Percentiles rank a stretch among this genome's conserved stretches.
Evolutionary conservation across 345 rosid species (phyloP).

Genomic region (Sapria himalayana): DNA sequence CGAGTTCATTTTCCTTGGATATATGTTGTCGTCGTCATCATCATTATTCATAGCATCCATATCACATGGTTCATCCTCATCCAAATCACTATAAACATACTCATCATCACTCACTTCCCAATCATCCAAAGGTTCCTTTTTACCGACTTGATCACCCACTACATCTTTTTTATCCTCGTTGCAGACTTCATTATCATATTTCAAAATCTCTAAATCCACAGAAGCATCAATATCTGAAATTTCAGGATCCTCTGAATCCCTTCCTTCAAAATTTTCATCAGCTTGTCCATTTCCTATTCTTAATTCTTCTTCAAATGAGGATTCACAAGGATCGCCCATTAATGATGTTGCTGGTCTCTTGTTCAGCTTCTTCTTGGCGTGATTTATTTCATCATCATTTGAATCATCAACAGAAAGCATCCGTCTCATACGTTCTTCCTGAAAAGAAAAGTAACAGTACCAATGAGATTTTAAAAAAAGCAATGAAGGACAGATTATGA

Average conservation of each 20-base stretch:
- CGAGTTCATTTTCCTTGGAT: constrained; percentile 13
- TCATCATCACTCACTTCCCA: constrained; percentile 95
- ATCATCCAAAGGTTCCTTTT: constrained; percentile 25
- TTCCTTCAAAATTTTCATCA: constrained; percentile 61
- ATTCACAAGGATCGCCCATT: constrained; percentile 90
- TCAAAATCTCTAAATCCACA: constrained; percentile 33
- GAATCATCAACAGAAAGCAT: constrained; percentile 53
- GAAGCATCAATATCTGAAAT: constrained; percentile 34
- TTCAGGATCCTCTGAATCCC: constrained; percentile 28
- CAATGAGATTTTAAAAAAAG: too few relatives aligned
- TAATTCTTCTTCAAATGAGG: constrained; percentile 36
- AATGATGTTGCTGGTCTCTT: constrained; percentile 27
- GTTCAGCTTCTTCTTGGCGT: constrained; percentile 16
- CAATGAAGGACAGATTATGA: too few relatives aligned
- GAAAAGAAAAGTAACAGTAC: too few relatives aligned
- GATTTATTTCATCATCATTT: constrained; percentile 58
- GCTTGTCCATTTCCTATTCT: constrained; percentile 50
- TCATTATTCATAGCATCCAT: constrained; percentile 13
- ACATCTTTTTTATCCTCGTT: constrained; percentile 33
- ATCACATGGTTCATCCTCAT: constrained; percentile 18
- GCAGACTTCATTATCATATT: constrained; percentile 22
- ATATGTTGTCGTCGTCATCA: constrained; percentile 10
- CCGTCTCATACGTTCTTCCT: constrained; percentile 76
- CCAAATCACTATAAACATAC: constrained; percentile 31
- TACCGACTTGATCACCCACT: constrained; percentile 13